phyloP scores from a whole-genome alignment of 805 yeast genomes.

The Pichia exigua region DNA sequence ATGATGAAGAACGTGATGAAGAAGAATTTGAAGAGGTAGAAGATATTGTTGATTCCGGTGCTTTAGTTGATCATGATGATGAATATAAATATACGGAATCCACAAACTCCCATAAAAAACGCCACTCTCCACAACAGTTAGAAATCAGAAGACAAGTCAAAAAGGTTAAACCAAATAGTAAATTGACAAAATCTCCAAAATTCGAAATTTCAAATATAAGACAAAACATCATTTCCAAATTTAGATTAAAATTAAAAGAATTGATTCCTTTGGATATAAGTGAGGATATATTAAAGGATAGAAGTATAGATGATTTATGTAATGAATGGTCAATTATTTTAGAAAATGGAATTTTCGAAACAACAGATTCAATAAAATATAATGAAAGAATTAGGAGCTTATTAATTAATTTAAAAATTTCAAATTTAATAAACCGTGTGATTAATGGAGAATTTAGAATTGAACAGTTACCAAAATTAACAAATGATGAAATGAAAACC shows the following conservation, averaged over 20 bases:
- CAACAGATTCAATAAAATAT: slow-evolving; percentile 33
- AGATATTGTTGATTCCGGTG: not conserved
- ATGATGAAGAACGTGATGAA: slow-evolving; percentile 11
- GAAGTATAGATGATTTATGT: slow-evolving; percentile 30
- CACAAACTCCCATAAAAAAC: not conserved
- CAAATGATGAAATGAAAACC: slow-evolving; percentile 61
- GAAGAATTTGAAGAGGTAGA: not conserved
- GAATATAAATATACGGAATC: slow-evolving; percentile 1
- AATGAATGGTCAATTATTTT: slow-evolving; percentile 40
- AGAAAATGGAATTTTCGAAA: slow-evolving; percentile 34
- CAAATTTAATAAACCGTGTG: slow-evolving; percentile 51
- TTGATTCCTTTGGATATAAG: slow-evolving; percentile 32
- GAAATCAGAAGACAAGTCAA: not conserved
- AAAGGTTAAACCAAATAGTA: not conserved
- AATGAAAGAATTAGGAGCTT: slow-evolving; percentile 62
- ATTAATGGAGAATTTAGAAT: slow-evolving; percentile 46
- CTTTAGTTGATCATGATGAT: not conserved
- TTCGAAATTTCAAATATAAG: not conserved
- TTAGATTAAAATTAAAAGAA: slow-evolving; percentile 35
- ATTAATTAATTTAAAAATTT: slow-evolving; percentile 52
- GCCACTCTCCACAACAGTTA: not conserved
- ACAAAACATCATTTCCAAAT: not conserved
- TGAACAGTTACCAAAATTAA: slow-evolving; percentile 51
- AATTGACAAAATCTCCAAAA: not conserved
- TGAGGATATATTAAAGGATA: slow-evolving; percentile 7